Base-by-base conservation (phyloP, 202 grass and related monocot species). In the Zoysia matrella region DNA sequence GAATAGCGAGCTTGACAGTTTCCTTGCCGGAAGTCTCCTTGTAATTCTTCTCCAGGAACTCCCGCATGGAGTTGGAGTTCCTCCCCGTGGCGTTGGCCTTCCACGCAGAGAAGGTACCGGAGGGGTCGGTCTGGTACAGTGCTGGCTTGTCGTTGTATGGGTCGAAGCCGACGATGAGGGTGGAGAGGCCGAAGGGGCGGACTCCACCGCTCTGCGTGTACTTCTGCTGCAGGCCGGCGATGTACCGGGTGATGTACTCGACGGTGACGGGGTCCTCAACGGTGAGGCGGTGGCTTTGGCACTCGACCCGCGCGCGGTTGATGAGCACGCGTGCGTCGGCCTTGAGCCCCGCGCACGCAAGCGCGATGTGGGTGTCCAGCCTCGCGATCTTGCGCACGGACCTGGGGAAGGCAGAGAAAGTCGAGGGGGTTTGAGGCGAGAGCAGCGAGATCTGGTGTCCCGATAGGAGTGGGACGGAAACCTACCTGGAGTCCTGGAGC, bases 41-140 rank as follows among this genome's bases (percentile, higher is more conserved):
- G 77, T 92, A 99, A 52, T 99, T 99, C 83, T 99, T 99, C 85
- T 99, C 96, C 44, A 99, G 71, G 74, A 99, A 99, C 75, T 96
- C 93, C 5, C 93, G 49, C 91, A 96, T 99, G 47, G 93, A 94
- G 52, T 99, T 99, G 12, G 91, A 94, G 83, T 99, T 99, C 80
- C 95, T 93, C 11, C 95, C 95, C 0, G 92, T 98, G 51, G 95
- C 90, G 47, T 98, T 98, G 63, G 95, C 96, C 81, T 99, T 99
- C 96, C 96, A 99, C 13, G 92, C 93, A 5, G 89, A 95, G 72
- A 99, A 99, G 80, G 96, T 96, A 5, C 96, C 96, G 2, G 92
- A 94, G 8, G 93, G 96, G 60, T 96, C 96, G 18, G 96, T 99
- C 83, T 96, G 91, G 85, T 99, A 96, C 4, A 96, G 86, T 1